These are phyloP conservation scores for Lachnellula hyalina DNA, from an alignment of 2,329 filamentous ascomycete genomes.

Conservation along the genomic window DNA sequence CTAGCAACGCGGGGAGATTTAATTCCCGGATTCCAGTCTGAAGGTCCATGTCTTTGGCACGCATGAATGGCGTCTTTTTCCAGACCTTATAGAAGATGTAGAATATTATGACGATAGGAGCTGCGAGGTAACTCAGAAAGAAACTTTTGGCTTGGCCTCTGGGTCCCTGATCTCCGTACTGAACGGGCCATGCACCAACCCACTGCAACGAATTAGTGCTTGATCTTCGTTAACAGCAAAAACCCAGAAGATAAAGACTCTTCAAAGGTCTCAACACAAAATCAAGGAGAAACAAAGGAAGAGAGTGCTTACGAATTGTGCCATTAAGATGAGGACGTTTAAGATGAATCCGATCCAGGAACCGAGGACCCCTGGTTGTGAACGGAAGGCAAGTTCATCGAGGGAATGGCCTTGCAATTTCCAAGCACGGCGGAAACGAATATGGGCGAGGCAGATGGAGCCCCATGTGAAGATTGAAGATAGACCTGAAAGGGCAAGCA, in stretches of 20 bases:
- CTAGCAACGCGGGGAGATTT: constrained; percentile 71
- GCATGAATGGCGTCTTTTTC: constrained; percentile 63
- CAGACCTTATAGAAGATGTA: constrained; percentile 73
- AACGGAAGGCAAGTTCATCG: constrained; percentile 73
- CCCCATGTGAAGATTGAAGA: constrained; percentile 75
- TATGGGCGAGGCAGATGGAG: constrained; percentile 84
- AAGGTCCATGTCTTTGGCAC: constrained; percentile 73
- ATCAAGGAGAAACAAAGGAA: too few relatives aligned
- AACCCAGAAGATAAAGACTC: too few relatives aligned
- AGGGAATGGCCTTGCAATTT: constrained; percentile 60
- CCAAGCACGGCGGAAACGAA: constrained; percentile 87
- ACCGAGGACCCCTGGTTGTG: constrained; percentile 72
- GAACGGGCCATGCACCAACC: constrained; percentile 74
- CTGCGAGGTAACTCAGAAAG: constrained; percentile 68
- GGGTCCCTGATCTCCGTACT: constrained; percentile 42
- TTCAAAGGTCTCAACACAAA: too few relatives aligned
- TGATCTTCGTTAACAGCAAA: too few relatives aligned
- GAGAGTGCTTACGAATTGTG: constrained; percentile 55
- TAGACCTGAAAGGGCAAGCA: constrained; percentile 68
- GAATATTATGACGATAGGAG: constrained; percentile 61
- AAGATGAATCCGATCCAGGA: constrained; percentile 75
- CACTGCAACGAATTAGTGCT: constrained; percentile 38
- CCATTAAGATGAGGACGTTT: constrained; percentile 70
- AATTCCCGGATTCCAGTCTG: constrained; percentile 80
- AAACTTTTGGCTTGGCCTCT: constrained; percentile 55